A percentile compares a stretch with the other conserved stretches of the same genome.
Conservation (phyloP, 352 stramenopile species). For the Pythium rhizo-oryzae region DNA sequence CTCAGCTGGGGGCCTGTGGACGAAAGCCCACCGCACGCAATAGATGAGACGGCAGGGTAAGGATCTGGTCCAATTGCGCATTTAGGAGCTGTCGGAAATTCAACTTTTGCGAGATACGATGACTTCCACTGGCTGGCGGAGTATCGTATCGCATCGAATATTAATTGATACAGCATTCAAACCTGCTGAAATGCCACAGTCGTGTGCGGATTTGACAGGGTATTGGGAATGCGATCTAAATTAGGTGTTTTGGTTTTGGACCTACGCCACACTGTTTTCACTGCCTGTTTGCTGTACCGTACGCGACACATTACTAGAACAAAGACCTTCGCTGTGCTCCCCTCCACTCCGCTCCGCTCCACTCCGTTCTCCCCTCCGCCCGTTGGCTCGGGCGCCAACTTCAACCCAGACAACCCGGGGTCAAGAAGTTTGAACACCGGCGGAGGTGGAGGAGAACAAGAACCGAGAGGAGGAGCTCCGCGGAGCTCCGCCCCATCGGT, state of each 20-base stretch:
- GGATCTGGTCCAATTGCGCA: background rate
- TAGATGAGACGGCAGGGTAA: conserved; percentile 1
- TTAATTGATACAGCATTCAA: background rate
- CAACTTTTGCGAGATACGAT: background rate
- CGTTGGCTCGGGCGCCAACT: background rate
- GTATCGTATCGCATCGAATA: background rate
- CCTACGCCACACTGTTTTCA: conserved; percentile 1
- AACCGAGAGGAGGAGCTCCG: background rate
- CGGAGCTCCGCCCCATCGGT: background rate
- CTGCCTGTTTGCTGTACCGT: conserved; percentile 10
- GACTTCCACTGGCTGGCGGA: background rate
- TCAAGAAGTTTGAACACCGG: background rate
- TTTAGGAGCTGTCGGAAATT: conserved; percentile 1
- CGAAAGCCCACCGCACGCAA: background rate
- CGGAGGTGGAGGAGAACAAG: background rate
- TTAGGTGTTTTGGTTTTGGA: conserved; percentile 9
- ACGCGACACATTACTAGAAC: conserved; percentile 26
- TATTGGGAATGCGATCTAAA: conserved; percentile 9
- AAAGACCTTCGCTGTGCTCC: background rate
- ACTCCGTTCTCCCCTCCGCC: background rate
- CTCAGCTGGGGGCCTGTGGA: background rate
- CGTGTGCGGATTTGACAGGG: background rate
- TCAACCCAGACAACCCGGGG: background rate
- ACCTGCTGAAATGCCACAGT: background rate
- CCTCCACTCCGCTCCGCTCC: background rate